Evolutionary conservation across 257 asterid genomes (phyloP).

Genomic region (Catharanthus roseus): DNA sequence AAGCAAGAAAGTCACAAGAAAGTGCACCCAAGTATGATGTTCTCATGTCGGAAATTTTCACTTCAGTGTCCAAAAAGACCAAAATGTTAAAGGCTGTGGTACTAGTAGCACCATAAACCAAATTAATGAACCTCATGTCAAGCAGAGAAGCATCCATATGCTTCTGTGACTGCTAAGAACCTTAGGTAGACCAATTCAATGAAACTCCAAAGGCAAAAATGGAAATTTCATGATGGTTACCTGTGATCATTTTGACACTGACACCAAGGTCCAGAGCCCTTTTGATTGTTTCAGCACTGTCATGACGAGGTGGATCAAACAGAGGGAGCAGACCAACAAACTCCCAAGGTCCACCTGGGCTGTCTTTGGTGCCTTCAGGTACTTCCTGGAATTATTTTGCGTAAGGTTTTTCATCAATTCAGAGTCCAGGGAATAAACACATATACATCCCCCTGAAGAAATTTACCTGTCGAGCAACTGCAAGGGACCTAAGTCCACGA

Average conservation of each 20-base stretch:
- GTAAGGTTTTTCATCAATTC: neutral
- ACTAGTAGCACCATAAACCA: neutral
- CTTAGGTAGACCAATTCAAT: neutral
- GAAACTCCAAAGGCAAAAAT: neutral
- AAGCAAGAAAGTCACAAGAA: conserved; percentile 1
- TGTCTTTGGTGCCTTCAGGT: conserved; percentile 48
- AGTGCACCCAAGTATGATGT: neutral
- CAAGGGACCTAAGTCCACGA: conserved; percentile 64
- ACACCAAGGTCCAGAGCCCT: conserved; percentile 69
- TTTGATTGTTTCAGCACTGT: conserved; percentile 59
- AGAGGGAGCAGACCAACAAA: conserved; percentile 70
- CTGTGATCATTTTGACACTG: conserved; percentile 68
- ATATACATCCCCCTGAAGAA: neutral
- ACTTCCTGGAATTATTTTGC: conserved; percentile 32
- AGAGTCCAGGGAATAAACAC: neutral
- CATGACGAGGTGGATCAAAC: conserved; percentile 68
- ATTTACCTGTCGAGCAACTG: conserved; percentile 49
- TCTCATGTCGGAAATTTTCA: neutral
- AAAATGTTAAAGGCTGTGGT: too few relatives aligned
- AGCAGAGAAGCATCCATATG: neutral
- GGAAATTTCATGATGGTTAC: conserved; percentile 15
- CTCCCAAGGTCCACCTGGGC: conserved; percentile 60
- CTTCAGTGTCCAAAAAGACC: neutral
- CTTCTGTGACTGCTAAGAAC: neutral
- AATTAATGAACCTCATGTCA: neutral